Base-by-base conservation (phyloP, 1,139 yeast genomes). In the Saccharomyces hybrid region DNA sequence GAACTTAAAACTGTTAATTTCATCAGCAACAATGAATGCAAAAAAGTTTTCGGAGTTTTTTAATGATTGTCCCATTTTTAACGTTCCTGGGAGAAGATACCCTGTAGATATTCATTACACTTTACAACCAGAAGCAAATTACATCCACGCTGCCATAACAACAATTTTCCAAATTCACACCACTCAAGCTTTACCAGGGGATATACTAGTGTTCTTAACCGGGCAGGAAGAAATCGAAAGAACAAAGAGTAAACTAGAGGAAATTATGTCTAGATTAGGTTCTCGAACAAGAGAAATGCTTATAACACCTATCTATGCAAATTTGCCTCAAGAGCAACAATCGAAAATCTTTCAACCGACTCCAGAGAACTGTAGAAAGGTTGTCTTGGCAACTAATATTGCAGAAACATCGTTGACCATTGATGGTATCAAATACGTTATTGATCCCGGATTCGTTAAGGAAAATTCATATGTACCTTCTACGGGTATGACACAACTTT, bases 371-470 rank as follows among this genome's bases (percentile, higher is more conserved):
- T 74, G 88, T 4, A 74, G 99, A 34, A 93, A 93, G 65, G 89
- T 93, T 13, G 96, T 93, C 1, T 71, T 93, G 38, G 97, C 99
- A 0, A 93, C 99, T 0, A 93, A 93, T 64, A 91, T 93, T 61
- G 99, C 99, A 0, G 99, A 93, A 68, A 93, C 99, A 0, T 91
- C 98, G 2, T 81, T 93, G 61, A 93, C 99, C 0, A 91, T 93
- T 56, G 91, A 90, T 63, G 97, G 97, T 0, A 87, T 93, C 52
- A 83, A 81, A 20, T 90, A 78, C 68, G 99, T 93, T 3, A 82
- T 93, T 50, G 99, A 93, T 67, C 86, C 96, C 0, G 99, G 99
- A 0, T 88, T 86, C 66, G 97, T 88, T 23, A 93, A 93, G 68
- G 95, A 90, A 64, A 90, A 89, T 63, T 83, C 84, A 0, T 91